These are phyloP conservation scores for Cucurbita ficifolia DNA, from an alignment of 306 rosid species.

Conservation along the genomic window DNA sequence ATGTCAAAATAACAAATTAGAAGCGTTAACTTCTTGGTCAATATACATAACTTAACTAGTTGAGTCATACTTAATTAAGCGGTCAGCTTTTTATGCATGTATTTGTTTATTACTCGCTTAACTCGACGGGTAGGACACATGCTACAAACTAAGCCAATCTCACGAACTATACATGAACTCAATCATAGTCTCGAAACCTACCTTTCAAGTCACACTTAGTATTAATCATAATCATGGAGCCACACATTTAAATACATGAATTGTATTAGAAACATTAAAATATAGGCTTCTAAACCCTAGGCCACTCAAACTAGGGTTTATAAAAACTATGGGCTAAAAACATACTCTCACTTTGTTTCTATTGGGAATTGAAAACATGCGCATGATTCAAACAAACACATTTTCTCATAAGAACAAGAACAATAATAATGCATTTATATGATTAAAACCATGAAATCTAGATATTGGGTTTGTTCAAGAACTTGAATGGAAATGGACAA, in stretches of 20 bases:
- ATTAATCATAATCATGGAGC: background rate
- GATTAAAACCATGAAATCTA: background rate
- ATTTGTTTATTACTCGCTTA: too few species aligned
- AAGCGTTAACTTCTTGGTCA: too few species aligned
- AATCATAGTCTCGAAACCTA: background rate
- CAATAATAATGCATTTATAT: background rate
- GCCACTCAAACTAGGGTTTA: background rate
- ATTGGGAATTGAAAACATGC: conserved; percentile 1
- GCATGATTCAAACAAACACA: background rate
- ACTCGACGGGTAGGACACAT: too few species aligned
- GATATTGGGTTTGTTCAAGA: background rate
- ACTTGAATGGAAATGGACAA: conserved; percentile 1
- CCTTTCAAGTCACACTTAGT: background rate
- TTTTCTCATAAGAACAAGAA: background rate
- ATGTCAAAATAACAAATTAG: too few species aligned
- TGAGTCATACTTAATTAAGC: too few species aligned
- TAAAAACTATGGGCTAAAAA: background rate
- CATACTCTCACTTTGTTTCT: background rate
- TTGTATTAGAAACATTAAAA: background rate
- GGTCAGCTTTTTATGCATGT: too few species aligned
- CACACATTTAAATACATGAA: background rate
- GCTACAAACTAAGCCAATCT: background rate
- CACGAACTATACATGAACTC: background rate
- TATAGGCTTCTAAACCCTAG: background rate
- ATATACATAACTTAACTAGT: too few species aligned